Percentiles rank a stretch among this genome's conserved stretches.
phyloP scores from a whole-genome alignment of 208 protist species.

The Kentomonas sorsogonicus region DNA sequence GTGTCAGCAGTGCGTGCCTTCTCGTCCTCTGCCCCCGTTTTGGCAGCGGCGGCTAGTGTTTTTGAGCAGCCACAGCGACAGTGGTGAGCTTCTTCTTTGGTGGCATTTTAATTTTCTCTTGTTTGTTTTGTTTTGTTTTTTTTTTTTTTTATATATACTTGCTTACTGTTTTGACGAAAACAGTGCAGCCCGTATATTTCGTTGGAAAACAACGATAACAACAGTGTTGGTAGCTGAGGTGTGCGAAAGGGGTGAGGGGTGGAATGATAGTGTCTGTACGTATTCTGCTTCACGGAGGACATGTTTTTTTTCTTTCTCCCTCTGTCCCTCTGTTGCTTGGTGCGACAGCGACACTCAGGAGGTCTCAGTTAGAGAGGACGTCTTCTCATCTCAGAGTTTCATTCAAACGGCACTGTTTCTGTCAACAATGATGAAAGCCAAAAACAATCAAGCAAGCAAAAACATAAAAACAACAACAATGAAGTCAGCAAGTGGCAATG shows the following conservation, averaged over 20 bases:
- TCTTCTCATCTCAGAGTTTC: too few species aligned
- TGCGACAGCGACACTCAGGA: too few species aligned
- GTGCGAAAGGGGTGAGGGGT: not conserved
- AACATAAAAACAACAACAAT: not conserved
- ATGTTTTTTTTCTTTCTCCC: constrained; percentile 4
- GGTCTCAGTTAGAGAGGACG: too few species aligned
- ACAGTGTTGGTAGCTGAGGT: too few species aligned
- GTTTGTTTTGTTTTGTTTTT: not conserved
- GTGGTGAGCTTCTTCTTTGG: not conserved
- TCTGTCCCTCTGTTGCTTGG: not conserved
- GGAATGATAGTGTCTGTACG: not conserved
- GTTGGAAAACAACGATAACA: not conserved
- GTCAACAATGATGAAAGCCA: not conserved
- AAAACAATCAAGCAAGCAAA: not conserved
- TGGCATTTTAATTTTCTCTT: not conserved
- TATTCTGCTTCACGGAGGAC: not conserved
- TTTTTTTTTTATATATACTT: not conserved
- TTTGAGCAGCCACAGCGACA: not conserved
- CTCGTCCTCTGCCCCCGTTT: constrained; percentile 1
- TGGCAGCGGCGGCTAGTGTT: not conserved
- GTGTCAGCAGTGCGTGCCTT: not conserved
- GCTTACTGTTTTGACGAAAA: not conserved
- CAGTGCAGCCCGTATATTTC: not conserved
- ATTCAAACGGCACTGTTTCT: not conserved
- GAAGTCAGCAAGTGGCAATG: not conserved